phyloP scores from a whole-genome alignment of 768 basidiomycete species.

The Pleurotus pulmonarius region DNA sequence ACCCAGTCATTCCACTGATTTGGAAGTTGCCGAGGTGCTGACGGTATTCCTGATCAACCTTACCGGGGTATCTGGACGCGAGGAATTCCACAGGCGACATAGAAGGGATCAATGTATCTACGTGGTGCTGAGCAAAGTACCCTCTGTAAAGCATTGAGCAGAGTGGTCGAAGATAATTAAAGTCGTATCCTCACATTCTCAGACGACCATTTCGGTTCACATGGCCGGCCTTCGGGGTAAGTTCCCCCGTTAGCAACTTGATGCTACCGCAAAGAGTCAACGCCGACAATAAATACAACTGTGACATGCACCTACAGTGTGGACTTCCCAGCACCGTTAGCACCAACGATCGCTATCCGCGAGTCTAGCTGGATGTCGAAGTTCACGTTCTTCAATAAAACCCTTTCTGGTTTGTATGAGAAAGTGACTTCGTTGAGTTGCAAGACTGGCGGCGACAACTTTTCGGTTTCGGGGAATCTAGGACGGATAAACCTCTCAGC shows the following conservation, averaged over 20 bases:
- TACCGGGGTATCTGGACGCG: conserved; percentile 88
- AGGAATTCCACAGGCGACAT: conserved; percentile 95
- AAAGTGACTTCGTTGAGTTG: conserved; percentile 91
- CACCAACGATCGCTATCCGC: conserved; percentile 91
- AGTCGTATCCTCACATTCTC: conserved; percentile 54
- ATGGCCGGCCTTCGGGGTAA: conserved; percentile 72
- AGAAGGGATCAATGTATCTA: conserved; percentile 80
- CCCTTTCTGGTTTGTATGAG: conserved; percentile 76
- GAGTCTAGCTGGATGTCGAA: conserved; percentile 95
- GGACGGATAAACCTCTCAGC: neutral
- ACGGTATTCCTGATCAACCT: conserved; percentile 94
- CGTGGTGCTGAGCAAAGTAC: conserved; percentile 94
- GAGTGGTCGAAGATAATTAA: neutral
- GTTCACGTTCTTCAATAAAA: conserved; percentile 75
- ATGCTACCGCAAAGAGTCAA: conserved; percentile 48
- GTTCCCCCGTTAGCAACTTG: conserved; percentile 85
- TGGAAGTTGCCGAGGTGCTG: conserved; percentile 96
- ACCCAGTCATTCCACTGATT: conserved; percentile 95
- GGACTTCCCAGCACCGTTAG: conserved; percentile 95
- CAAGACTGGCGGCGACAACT: conserved; percentile 92
- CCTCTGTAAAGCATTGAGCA: conserved; percentile 43
- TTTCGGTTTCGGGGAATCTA: conserved; percentile 94
- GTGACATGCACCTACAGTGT: conserved; percentile 58
- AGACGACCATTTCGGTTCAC: conserved; percentile 89
- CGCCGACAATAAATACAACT: neutral